These are phyloP conservation scores for Calonectria fujianensis DNA, from an alignment of 2,329 filamentous ascomycete genomes.

Conservation along the genomic window DNA sequence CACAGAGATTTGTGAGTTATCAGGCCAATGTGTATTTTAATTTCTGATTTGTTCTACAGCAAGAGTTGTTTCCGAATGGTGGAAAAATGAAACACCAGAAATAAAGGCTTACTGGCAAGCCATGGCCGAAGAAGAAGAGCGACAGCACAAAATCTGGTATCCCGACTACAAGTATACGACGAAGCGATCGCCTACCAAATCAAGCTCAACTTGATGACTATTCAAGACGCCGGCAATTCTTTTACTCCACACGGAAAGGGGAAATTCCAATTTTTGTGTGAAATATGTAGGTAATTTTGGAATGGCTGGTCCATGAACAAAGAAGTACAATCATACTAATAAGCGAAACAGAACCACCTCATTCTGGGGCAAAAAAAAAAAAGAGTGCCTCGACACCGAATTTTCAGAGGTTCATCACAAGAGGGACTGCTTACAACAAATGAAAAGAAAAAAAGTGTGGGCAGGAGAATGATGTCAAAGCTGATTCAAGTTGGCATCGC, in stretches of 20 bases:
- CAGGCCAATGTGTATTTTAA: no score
- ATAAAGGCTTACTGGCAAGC: slow-evolving; percentile 51
- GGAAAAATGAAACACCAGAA: slow-evolving; percentile 53
- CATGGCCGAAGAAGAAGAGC: slow-evolving; percentile 52
- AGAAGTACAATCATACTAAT: no score
- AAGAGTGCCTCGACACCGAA: no score
- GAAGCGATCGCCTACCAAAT: slow-evolving; percentile 36
- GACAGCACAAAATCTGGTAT: slow-evolving; percentile 54
- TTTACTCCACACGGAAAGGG: no score
- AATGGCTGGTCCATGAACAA: no score
- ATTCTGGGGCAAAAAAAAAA: no score
- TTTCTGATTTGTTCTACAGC: slow-evolving; percentile 49
- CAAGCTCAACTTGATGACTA: background rate
- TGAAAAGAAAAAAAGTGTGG: no score
- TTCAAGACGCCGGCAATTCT: background rate
- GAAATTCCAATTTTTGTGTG: no score
- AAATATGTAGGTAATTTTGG: no score
- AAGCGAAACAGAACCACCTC: no score
- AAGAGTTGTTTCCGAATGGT: slow-evolving; percentile 52
- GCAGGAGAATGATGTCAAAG: no score
- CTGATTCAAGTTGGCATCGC: background rate
- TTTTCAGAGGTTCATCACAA: background rate
- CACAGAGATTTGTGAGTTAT: slow-evolving; percentile 57
- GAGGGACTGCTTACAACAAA: background rate
- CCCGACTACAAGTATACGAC: slow-evolving; percentile 54